A percentile compares a stretch with the other conserved stretches of the same genome.
These are phyloP conservation scores for Aspergillus sp. DNA, from an alignment of 2,329 filamentous ascomycete genomes.

Conservation along the genomic window DNA sequence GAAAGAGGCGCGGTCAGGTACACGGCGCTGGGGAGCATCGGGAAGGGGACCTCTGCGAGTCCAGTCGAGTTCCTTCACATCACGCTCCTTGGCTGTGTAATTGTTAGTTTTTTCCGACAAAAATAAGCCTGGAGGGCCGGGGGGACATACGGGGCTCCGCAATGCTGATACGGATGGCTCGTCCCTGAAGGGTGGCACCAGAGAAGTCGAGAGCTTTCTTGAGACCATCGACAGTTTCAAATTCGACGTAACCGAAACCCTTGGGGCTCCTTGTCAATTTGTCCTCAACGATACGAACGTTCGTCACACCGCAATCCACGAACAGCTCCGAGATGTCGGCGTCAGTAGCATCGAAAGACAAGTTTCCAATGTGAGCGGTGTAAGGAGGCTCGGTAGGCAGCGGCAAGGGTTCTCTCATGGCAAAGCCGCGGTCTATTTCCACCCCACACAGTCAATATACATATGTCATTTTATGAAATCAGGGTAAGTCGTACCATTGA, in stretches of 20 bases:
- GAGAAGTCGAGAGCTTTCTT: slow-evolving; percentile 87
- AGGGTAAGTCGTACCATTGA: slow-evolving; percentile 32
- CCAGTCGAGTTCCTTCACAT: slow-evolving; percentile 87
- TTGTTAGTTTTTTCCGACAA: slow-evolving; percentile 33
- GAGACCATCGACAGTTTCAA: slow-evolving; percentile 80
- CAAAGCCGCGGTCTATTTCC: slow-evolving; percentile 39
- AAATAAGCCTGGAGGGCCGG: background rate
- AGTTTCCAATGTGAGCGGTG: slow-evolving; percentile 93
- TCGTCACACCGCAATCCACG: slow-evolving; percentile 77
- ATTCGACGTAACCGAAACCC: slow-evolving; percentile 98
- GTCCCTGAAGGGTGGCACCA: slow-evolving; percentile 79
- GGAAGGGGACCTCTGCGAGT: slow-evolving; percentile 87
- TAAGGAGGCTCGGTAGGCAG: slow-evolving; percentile 90
- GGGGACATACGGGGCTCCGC: slow-evolving; percentile 81
- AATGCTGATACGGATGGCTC: slow-evolving; percentile 89
- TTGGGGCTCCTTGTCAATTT: slow-evolving; percentile 91
- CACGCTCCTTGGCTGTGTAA: slow-evolving; percentile 75
- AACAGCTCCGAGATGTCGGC: slow-evolving; percentile 86
- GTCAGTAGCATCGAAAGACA: slow-evolving; percentile 89
- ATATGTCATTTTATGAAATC: slow-evolving; percentile 8
- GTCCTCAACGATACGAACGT: slow-evolving; percentile 94
- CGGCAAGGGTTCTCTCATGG: slow-evolving; percentile 67
- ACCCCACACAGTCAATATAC: slow-evolving; percentile 4
- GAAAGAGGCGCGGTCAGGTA: slow-evolving; percentile 56
- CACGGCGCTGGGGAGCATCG: slow-evolving; percentile 63